Evolutionary conservation across 345 rosid genomes (phyloP).

Genomic region (Ailanthus altissimus): DNA sequence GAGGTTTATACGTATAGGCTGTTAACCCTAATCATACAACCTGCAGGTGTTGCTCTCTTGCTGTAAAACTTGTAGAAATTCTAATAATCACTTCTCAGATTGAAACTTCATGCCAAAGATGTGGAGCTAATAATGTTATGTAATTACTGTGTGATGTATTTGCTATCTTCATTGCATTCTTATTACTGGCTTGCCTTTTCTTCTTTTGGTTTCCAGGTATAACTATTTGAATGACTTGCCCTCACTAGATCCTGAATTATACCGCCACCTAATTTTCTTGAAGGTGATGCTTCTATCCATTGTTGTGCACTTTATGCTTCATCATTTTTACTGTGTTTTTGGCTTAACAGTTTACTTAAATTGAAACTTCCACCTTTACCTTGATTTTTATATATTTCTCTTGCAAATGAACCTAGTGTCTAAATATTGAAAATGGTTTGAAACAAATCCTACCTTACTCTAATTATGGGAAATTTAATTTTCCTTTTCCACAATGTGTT

Average conservation of each 20-base stretch:
- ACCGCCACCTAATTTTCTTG: conserved; percentile 93
- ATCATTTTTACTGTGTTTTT: neutral
- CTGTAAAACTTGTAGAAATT: neutral
- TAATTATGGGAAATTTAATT: neutral
- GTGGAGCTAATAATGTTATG: neutral
- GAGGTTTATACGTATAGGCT: neutral
- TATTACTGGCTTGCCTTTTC: neutral
- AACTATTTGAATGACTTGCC: conserved; percentile 97
- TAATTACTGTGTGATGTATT: neutral
- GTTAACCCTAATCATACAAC: neutral
- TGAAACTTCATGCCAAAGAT: neutral
- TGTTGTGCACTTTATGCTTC: neutral
- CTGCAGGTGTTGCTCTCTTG: neutral
- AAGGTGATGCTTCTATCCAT: conserved; percentile 56
- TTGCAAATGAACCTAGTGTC: neutral
- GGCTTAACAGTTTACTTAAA: neutral
- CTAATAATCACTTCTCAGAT: neutral
- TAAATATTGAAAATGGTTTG: neutral
- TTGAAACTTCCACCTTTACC: neutral
- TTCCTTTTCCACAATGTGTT: neutral
- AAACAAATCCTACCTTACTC: neutral
- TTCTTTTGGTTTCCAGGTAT: conserved; percentile 51
- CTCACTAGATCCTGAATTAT: conserved; percentile 91
- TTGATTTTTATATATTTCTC: too few relatives aligned
- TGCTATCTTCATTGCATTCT: conserved; percentile 8